Percentiles rank a stretch among this genome's conserved stretches.
phyloP scores from a whole-genome alignment of 1,284 basidiomycete species.

The Microbotryomycetes sp. region DNA sequence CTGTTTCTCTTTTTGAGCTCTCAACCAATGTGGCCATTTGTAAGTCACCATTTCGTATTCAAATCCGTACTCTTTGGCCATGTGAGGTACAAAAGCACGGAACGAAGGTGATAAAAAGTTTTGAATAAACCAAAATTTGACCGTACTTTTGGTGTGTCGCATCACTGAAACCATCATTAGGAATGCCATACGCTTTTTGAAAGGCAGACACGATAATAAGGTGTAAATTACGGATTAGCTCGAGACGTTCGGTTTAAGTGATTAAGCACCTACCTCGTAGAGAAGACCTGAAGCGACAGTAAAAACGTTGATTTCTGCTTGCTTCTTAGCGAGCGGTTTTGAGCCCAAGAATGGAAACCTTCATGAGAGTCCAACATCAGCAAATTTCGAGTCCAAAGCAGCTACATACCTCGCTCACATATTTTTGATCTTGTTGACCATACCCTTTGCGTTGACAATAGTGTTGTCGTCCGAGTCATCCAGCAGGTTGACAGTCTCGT shows the following conservation, averaged over 20 bases:
- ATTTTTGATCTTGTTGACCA: conserved; percentile 19
- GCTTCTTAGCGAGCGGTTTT: conserved; percentile 40
- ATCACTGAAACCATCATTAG: conserved; percentile 98
- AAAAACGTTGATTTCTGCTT: conserved; percentile 96
- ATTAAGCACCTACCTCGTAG: conserved; percentile 94
- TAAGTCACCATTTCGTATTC: conserved; percentile 96
- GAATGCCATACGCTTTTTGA: conserved; percentile 78
- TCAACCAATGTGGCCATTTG: conserved; percentile 97
- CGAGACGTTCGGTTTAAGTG: too few relatives aligned
- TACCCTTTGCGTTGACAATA: background rate
- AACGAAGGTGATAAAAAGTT: conserved; percentile 98
- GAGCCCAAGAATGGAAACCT: conserved; percentile 32
- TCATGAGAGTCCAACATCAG: background rate
- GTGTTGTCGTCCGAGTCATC: conserved; percentile 44
- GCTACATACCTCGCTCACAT: conserved; percentile 13
- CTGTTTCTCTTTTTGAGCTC: conserved; percentile 95
- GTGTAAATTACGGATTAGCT: conserved; percentile 4
- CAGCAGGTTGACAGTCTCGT: conserved; percentile 74
- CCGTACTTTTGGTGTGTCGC: conserved; percentile 80
- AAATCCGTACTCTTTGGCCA: conserved; percentile 67
- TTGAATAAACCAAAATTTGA: conserved; percentile 99
- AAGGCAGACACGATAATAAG: background rate
- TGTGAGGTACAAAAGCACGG: conserved; percentile 49
- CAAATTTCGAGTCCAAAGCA: background rate
- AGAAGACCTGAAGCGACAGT: conserved; percentile 93